phyloP scores from a whole-genome alignment of 2,329 filamentous ascomycete species.

The Phaeosphaeriaceae sp. region DNA sequence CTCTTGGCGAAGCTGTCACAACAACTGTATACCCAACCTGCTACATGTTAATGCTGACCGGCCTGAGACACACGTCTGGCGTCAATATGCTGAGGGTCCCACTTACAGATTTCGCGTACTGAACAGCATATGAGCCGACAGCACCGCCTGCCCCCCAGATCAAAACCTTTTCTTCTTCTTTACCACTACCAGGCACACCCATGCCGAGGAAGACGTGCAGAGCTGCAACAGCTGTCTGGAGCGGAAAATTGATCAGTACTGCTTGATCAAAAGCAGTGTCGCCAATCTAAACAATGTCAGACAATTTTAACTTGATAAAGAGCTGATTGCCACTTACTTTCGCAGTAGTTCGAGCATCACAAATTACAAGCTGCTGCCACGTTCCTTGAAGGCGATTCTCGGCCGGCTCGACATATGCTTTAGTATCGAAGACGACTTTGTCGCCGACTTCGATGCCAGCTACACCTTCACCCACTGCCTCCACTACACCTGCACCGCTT shows the following conservation, averaged over 20 bases:
- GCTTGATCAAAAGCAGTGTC: slow-evolving; percentile 33
- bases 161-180: slow-evolving; percentile 29
- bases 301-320: neutral
- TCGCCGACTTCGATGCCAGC: slow-evolving; percentile 52
- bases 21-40: slow-evolving; percentile 36
- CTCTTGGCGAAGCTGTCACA: slow-evolving; percentile 32
- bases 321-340: slow-evolving; percentile 16
- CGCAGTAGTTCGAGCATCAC: slow-evolving; percentile 23
- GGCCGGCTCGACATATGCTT: slow-evolving; percentile 24
- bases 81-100: neutral
- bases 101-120: slow-evolving; percentile 33
- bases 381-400: slow-evolving; percentile 28
- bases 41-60: slow-evolving; percentile 17
- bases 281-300: slow-evolving; percentile 29
- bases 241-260: slow-evolving; percentile 31
- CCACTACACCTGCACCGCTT: slow-evolving; percentile 48
- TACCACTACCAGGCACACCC: slow-evolving; percentile 27
- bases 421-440: slow-evolving; percentile 45
- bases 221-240: slow-evolving; percentile 37
- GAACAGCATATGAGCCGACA: slow-evolving; percentile 34
- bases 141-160: slow-evolving; percentile 39
- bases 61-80: neutral
- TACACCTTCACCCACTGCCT: slow-evolving; percentile 56
- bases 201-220: slow-evolving; percentile 36
- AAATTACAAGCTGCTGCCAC: slow-evolving; percentile 32